These are phyloP conservation scores for Cytidiella melzeri DNA, from an alignment of 768 basidiomycete species.

Conservation along the genomic window DNA sequence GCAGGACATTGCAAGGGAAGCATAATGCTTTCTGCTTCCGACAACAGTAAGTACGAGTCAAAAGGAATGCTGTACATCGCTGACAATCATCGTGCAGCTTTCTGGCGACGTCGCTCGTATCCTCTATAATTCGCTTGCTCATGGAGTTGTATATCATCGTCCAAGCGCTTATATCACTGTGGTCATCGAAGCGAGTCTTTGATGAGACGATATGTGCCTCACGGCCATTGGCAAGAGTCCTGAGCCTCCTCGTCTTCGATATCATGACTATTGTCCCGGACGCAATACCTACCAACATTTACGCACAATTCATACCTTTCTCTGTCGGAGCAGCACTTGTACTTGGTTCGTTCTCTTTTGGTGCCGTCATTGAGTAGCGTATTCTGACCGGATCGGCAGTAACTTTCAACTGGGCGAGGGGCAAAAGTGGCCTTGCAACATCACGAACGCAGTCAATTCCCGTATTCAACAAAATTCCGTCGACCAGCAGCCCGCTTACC, in stretches of 20 bases:
- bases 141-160: slow-evolving; percentile 34
- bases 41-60: slow-evolving; percentile 20
- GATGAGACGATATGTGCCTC: neutral
- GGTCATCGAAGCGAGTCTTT: neutral
- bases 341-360: slow-evolving; percentile 28
- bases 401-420: slow-evolving; percentile 14
- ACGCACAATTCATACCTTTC: slow-evolving; percentile 38
- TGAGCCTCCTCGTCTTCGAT: slow-evolving; percentile 39
- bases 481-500: slow-evolving; percentile 4
- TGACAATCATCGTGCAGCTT: slow-evolving; percentile 25
- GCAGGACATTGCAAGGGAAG: neutral
- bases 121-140: slow-evolving; percentile 29
- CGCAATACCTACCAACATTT: slow-evolving; percentile 26
- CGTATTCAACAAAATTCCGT: neutral
- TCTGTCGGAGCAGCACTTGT: slow-evolving; percentile 36
- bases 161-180: slow-evolving; percentile 24
- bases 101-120: slow-evolving; percentile 32
- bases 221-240: slow-evolving; percentile 21
- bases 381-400: slow-evolving; percentile 2
- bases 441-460: slow-evolving; percentile 2
- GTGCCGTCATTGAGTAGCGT: neutral
- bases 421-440: neutral
- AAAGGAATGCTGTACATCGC: neutral
- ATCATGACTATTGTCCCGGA: slow-evolving; percentile 34
- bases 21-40: slow-evolving; percentile 27